Percentiles rank a stretch among this genome's conserved stretches.
Evolutionary conservation across 2,329 filamentous ascomycete species (phyloP).

Genomic region (Rhinocladiella similis): DNA sequence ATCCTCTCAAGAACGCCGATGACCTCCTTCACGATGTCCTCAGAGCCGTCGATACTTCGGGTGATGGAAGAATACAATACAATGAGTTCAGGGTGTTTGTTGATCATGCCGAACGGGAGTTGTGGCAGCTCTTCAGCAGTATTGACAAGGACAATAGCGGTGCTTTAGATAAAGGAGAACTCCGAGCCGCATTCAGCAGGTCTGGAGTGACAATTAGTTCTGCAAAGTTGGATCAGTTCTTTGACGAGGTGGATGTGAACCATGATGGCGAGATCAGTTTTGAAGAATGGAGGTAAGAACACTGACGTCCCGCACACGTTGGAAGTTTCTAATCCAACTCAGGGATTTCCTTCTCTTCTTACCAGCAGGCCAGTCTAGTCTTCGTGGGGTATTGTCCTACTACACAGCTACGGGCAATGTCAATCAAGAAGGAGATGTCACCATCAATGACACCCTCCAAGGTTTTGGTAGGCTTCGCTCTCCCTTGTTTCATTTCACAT

Average conservation of each 20-base stretch:
- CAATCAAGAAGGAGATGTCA: slow-evolving; percentile 90
- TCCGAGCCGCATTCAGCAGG: slow-evolving; percentile 73
- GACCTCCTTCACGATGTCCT: slow-evolving; percentile 79
- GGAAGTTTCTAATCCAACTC: slow-evolving; percentile 20
- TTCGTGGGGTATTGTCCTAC: slow-evolving; percentile 84
- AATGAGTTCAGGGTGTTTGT: slow-evolving; percentile 91
- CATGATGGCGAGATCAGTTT: slow-evolving; percentile 85
- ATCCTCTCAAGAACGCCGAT: slow-evolving; percentile 93
- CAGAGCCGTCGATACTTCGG: slow-evolving; percentile 78
- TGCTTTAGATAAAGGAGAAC: slow-evolving; percentile 80
- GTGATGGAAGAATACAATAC: slow-evolving; percentile 87
- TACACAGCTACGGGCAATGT: slow-evolving; percentile 87
- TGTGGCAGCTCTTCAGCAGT: slow-evolving; percentile 76
- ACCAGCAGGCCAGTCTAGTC: slow-evolving; percentile 65
- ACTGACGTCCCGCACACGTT: background rate
- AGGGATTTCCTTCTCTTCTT: slow-evolving; percentile 96
- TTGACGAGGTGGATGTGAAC: slow-evolving; percentile 85
- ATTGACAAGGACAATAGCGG: slow-evolving; percentile 88
- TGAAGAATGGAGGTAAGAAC: slow-evolving; percentile 89
- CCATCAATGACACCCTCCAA: slow-evolving; percentile 87
- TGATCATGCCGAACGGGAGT: slow-evolving; percentile 79
- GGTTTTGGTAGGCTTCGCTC: slow-evolving; percentile 75
- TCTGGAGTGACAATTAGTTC: slow-evolving; percentile 78
- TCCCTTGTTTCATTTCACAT: slow-evolving; percentile 3
- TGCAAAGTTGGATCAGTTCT: slow-evolving; percentile 79